These are phyloP conservation scores for Elsinoe ampelina DNA, from an alignment of 2,329 filamentous ascomycete genomes.

Conservation along the genomic window DNA sequence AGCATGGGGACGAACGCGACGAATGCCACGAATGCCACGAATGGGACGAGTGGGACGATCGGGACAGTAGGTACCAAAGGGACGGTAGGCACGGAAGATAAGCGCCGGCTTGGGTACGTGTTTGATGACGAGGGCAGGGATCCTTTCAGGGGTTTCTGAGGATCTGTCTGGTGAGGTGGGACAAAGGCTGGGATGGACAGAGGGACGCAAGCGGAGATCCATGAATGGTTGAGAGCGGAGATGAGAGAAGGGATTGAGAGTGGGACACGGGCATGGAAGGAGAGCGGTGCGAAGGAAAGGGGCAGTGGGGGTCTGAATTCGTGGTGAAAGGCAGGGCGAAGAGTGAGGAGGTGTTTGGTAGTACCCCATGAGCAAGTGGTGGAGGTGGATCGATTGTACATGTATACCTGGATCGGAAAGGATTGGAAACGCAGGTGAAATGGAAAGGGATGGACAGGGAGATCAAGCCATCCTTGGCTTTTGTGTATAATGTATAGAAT, in stretches of 20 bases:
- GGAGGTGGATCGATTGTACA: background rate
- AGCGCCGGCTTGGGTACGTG: conserved; percentile 25
- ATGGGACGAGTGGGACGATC: background rate
- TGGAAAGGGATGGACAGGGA: background rate
- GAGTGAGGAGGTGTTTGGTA: background rate
- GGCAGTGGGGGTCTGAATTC: too few species aligned
- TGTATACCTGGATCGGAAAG: background rate
- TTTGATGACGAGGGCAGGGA: conserved; percentile 28
- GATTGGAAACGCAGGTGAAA: background rate
- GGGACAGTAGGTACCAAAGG: conserved; percentile 15
- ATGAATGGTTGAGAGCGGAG: background rate
- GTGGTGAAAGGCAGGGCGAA: background rate
- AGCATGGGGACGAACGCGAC: background rate
- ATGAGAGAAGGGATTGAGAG: background rate
- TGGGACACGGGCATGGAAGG: background rate
- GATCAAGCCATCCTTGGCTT: background rate
- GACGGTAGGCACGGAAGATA: conserved; percentile 24
- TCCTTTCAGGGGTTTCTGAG: conserved; percentile 29
- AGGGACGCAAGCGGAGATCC: too few species aligned
- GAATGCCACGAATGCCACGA: background rate
- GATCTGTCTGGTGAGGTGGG: too few species aligned
- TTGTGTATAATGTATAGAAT: conserved; percentile 10
- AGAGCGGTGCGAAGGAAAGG: background rate
- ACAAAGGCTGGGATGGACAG: too few species aligned
- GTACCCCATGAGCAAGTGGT: background rate